Evolutionary conservation across 345 rosid genomes (phyloP).

Genomic region (Syzygium oleosum): DNA sequence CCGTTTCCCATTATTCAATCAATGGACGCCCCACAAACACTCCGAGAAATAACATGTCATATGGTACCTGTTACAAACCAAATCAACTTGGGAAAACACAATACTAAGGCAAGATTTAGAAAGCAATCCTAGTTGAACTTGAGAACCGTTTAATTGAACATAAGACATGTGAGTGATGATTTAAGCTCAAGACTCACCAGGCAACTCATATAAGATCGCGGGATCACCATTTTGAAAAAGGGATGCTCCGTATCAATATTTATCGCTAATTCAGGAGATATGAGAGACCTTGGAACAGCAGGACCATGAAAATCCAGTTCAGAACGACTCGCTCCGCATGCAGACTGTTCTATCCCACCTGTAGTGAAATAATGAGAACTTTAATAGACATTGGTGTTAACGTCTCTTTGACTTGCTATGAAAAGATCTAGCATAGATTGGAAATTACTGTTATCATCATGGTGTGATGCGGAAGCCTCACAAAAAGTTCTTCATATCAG

Average conservation of each 20-base stretch:
- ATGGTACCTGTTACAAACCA: not conserved
- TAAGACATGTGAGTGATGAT: not conserved
- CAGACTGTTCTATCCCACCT: not conserved
- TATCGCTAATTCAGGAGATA: not conserved
- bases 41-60: not conserved
- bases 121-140: not conserved
- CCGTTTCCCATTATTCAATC: not conserved
- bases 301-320: not conserved
- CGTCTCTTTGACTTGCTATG: not conserved
- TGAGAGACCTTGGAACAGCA: not conserved
- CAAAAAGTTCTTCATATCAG: not conserved
- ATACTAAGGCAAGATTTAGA: not conserved
- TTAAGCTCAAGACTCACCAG: not conserved
- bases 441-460: not conserved
- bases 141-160: not conserved
- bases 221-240: not conserved
- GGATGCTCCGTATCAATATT: not conserved
- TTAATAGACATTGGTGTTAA: not conserved
- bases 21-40: not conserved
- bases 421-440: not conserved
- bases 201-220: not conserved
- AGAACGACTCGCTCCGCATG: fast-evolving
- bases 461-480: not conserved
- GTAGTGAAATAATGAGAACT: not conserved
- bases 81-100: not conserved